These are phyloP conservation scores for Microdochium paspali DNA, from an alignment of 2,329 filamentous ascomycete species.

Conservation along the genomic window DNA sequence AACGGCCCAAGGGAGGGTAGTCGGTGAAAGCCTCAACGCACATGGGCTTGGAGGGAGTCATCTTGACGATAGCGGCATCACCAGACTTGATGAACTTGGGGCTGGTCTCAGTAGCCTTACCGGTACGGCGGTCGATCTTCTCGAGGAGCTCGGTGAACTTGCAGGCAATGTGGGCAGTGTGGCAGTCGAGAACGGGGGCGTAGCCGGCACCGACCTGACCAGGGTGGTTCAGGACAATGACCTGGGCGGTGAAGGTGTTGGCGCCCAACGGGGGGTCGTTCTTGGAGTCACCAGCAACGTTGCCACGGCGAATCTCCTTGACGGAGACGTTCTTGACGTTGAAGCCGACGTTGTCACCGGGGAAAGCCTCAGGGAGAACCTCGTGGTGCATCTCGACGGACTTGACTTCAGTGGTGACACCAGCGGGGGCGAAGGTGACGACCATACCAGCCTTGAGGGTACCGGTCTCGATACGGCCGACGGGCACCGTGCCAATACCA, in stretches of 20 bases:
- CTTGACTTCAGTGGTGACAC: conserved; percentile 99
- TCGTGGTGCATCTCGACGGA: conserved; percentile 99
- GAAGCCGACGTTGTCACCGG: conserved; percentile 99
- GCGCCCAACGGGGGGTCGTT: conserved; percentile 87
- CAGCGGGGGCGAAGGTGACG: conserved; percentile 96
- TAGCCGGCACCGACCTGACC: conserved; percentile 99
- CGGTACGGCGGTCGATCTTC: conserved; percentile 99
- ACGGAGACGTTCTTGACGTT: conserved; percentile 99
- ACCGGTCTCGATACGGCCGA: conserved; percentile 99
- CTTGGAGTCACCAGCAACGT: conserved; percentile 99
- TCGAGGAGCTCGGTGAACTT: conserved; percentile 99
- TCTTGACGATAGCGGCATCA: conserved; percentile 99
- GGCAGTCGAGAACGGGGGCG: conserved; percentile 98
- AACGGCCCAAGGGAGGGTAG: conserved; percentile 98
- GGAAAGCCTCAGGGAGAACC: conserved; percentile 89
- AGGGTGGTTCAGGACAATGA: conserved; percentile 99
- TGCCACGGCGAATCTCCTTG: conserved; percentile 99
- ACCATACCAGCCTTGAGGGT: conserved; percentile 84
- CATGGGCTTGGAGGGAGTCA: conserved; percentile 99
- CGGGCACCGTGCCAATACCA: conserved; percentile 98
- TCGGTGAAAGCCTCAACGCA: conserved; percentile 99
- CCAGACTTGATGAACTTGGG: conserved; percentile 99
- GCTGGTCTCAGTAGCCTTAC: conserved; percentile 82
- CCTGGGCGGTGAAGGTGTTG: conserved; percentile 98
- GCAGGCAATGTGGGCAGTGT: conserved; percentile 99